Base-by-base conservation (phyloP, 2,329 filamentous ascomycete species). In the Diaporthe amygdali region DNA sequence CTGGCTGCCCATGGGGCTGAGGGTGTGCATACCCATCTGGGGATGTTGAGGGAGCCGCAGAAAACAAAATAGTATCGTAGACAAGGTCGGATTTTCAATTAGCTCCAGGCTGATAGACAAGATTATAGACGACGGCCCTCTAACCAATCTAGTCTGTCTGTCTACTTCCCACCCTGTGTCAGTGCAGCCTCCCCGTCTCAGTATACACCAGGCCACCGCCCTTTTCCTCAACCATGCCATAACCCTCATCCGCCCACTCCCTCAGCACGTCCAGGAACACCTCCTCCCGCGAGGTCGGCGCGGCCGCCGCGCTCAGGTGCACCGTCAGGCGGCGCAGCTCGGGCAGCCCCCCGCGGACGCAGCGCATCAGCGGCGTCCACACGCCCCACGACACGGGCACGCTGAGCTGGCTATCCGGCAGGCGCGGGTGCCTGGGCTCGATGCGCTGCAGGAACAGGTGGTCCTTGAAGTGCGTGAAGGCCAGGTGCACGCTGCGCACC, bases 391-490 rank as follows among this genome's bases (percentile, higher is more conserved):
- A 56, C 20, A 73, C 70, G 34, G 72, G 72, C 8, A 68, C 67
- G 22, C 32, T 25, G 15, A 66, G 44, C 37, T 30, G 22, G 63
- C 52, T 47, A 17, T 22, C 44, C 3, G 39, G 20, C 14, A 72
- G 46, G 2, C 61, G 70, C n/a, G 72, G 72, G 67, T 73, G 70
- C 12, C 27, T 47, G 2, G 70, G 37, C 15, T 66, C 70, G 27
- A 73, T 72, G 3, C 44, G 47, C 63, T 70, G 66, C 10, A 78
- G 72, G 67, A 74, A 78, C 15, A 77, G 72, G 44, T 74, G 74
- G 66, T 78, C 76, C 37, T 76, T 76, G 67, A 52, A 68, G 63
- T 76, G 73, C 56, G 66, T 56, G 54, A 77, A 74, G 67, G 49
- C 71, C 12, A 77, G 72, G 41, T 76, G 73, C 3, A 78, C 66